Evolutionary conservation across 2,329 filamentous ascomycete genomes (phyloP).

Genomic region (Xylaria sp.): DNA sequence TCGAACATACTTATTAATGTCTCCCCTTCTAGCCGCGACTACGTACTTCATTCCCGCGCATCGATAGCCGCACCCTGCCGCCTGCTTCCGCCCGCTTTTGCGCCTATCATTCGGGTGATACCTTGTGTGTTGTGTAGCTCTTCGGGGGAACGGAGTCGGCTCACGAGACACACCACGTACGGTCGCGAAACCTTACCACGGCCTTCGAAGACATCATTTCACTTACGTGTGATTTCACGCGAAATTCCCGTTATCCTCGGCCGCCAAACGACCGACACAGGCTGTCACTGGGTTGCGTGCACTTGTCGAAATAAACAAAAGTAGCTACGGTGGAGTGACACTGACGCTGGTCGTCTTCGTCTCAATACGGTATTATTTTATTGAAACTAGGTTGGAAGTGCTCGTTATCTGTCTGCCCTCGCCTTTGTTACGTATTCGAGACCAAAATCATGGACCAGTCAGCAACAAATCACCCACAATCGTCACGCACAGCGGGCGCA

Average conservation of each 20-base stretch:
- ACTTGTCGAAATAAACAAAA: conserved; percentile 23
- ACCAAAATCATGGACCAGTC: conserved; percentile 63
- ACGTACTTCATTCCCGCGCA: conserved; percentile 20
- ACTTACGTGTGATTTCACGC: conserved; percentile 13
- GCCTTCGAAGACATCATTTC: conserved; percentile 15
- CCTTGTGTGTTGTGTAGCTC: conserved; percentile 32
- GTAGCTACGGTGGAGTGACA: conserved; percentile 23
- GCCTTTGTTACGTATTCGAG: conserved; percentile 14
- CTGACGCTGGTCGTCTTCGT: conserved; percentile 30
- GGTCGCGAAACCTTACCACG: conserved; percentile 25
- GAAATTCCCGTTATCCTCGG: conserved; percentile 10
- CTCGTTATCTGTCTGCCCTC: conserved; percentile 15
- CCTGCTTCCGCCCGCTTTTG: conserved; percentile 11
- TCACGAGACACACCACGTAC: conserved; percentile 26
- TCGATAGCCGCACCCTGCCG: conserved; percentile 33
- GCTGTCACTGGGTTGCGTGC: conserved; percentile 26
- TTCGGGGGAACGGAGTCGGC: conserved; percentile 17
- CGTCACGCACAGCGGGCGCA: conserved; percentile 48
- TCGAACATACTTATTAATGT: conserved; percentile 28
- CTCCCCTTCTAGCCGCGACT: conserved; percentile 9
- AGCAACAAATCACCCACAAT: conserved; percentile 66
- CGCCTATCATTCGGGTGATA: conserved; percentile 30
- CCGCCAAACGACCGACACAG: conserved; percentile 18
- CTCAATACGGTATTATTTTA: conserved; percentile 4
- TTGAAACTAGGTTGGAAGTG: conserved; percentile 18